Evolutionary conservation across 495 filamentous ascomycete genomes (phyloP).

Genomic region (Bombardia bombarda): DNA sequence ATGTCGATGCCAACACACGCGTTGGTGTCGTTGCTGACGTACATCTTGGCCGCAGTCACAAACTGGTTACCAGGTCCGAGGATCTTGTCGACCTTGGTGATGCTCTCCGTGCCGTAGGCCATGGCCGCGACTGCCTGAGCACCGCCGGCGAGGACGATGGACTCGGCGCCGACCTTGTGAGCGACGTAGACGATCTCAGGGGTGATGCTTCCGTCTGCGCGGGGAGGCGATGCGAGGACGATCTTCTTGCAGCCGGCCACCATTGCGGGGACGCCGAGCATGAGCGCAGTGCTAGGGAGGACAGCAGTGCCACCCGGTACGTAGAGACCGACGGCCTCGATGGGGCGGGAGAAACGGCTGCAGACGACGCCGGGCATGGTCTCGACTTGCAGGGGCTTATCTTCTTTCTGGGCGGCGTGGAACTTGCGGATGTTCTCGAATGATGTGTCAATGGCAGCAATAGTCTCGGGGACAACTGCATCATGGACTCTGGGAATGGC

Average conservation of each 20-base stretch:
- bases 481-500: slow-evolving; percentile 74
- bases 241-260: slow-evolving; percentile 97
- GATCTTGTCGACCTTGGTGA: slow-evolving; percentile 98
- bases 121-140: slow-evolving; percentile 92
- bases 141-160: slow-evolving; percentile 90
- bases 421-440: slow-evolving; percentile 92
- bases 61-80: slow-evolving; percentile 97
- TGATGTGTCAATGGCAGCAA: slow-evolving; percentile 83
- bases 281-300: slow-evolving; percentile 89
- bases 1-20: slow-evolving; percentile 95
- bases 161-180: slow-evolving; percentile 91
- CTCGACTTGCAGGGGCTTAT: slow-evolving; percentile 72
- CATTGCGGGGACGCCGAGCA: slow-evolving; percentile 96
- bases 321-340: slow-evolving; percentile 91
- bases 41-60: slow-evolving; percentile 97
- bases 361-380: slow-evolving; percentile 97
- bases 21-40: slow-evolving; percentile 90
- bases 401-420: slow-evolving; percentile 80
- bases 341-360: slow-evolving; percentile 85
- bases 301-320: slow-evolving; percentile 94
- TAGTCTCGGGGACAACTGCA: slow-evolving; percentile 79
- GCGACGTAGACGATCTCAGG: slow-evolving; percentile 98
- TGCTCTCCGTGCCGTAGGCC: slow-evolving; percentile 74
- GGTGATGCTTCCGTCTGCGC: slow-evolving; percentile 80
- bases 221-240: slow-evolving; percentile 84